A percentile compares a stretch with the other conserved stretches of the same genome.
These are phyloP conservation scores for Globisporangium alternatum DNA, from an alignment of 352 stramenopile genomes.

Conservation along the genomic window DNA sequence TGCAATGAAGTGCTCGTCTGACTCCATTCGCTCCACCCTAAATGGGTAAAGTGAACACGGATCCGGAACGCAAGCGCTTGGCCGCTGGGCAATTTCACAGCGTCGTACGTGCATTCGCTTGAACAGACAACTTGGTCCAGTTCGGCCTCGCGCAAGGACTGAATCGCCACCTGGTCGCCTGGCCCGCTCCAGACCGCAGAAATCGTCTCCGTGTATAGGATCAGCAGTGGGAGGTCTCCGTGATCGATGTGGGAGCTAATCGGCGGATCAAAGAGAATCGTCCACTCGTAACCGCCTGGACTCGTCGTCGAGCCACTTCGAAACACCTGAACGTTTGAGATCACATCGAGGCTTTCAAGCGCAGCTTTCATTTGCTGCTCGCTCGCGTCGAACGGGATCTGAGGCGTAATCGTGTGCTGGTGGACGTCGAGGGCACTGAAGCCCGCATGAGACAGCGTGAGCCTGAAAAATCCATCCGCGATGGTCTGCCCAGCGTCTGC, in stretches of 20 bases:
- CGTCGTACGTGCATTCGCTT: slow-evolving; percentile 26
- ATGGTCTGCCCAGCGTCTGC: slow-evolving; percentile 46
- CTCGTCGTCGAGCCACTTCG: slow-evolving; percentile 21
- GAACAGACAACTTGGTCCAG: slow-evolving; percentile 23
- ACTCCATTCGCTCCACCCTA: slow-evolving; percentile 60
- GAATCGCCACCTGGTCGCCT: slow-evolving; percentile 50
- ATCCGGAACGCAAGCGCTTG: slow-evolving; percentile 47
- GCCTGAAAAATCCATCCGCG: slow-evolving; percentile 48
- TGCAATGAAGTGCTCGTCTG: slow-evolving; percentile 29
- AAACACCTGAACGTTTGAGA: slow-evolving; percentile 56
- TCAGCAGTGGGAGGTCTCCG: slow-evolving; percentile 42
- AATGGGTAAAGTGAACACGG: slow-evolving; percentile 29
- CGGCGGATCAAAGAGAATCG: slow-evolving; percentile 47
- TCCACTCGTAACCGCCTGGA: slow-evolving; percentile 44
- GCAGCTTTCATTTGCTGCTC: slow-evolving; percentile 55
- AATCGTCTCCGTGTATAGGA: slow-evolving; percentile 51
- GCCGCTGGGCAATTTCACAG: slow-evolving; percentile 23
- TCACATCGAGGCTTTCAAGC: slow-evolving; percentile 69
- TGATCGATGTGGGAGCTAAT: slow-evolving; percentile 13
- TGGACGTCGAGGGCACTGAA: slow-evolving; percentile 33
- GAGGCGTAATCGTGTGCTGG: slow-evolving; percentile 41
- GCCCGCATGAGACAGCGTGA: slow-evolving; percentile 41
- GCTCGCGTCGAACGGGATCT: slow-evolving; percentile 75
- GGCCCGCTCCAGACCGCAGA: slow-evolving; percentile 39
- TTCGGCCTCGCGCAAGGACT: slow-evolving; percentile 32